Conservation (phyloP, 768 basidiomycete species). For the Baorangia bicolor region DNA sequence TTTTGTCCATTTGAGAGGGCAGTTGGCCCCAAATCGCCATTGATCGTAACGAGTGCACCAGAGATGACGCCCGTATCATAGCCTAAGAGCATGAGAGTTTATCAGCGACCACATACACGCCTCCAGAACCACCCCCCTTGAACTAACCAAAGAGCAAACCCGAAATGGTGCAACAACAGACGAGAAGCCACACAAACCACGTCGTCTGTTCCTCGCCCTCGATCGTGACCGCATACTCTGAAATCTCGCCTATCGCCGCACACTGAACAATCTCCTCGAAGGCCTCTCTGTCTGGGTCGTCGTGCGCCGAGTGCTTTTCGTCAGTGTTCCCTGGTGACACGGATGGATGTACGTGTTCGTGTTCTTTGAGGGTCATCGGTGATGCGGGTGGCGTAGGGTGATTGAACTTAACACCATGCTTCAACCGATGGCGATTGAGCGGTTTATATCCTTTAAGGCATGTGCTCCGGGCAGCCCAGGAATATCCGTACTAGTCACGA, state of each 20-base stretch:
- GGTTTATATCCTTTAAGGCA: not conserved
- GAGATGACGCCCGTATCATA: conserved; percentile 84
- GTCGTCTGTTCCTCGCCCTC: conserved; percentile 68
- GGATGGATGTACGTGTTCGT: not conserved
- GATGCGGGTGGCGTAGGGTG: not conserved
- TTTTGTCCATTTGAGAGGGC: conserved; percentile 62
- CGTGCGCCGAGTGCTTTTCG: not conserved
- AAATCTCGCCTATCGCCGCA: conserved; percentile 46
- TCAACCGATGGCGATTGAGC: not conserved
- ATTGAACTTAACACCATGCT: not conserved
- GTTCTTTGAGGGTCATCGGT: not conserved
- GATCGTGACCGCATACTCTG: conserved; percentile 56
- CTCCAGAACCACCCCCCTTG: not conserved
- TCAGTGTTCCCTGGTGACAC: not conserved
- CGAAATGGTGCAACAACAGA: conserved; percentile 70
- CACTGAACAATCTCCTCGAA: conserved; percentile 20
- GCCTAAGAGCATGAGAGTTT: conserved; percentile 38
- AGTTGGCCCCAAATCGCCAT: conserved; percentile 59
- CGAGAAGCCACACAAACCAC: conserved; percentile 77
- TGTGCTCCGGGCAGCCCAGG: not conserved
- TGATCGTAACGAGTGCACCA: conserved; percentile 76
- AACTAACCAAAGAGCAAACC: conserved; percentile 70
- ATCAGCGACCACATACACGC: not conserved
- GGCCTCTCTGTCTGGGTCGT: not conserved
- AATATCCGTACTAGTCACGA: not conserved